A percentile compares a stretch with the other conserved stretches of the same genome.
Evolutionary conservation across 2,329 filamentous ascomycete species (phyloP).

Genomic region (Trichoderma koningiopsis): DNA sequence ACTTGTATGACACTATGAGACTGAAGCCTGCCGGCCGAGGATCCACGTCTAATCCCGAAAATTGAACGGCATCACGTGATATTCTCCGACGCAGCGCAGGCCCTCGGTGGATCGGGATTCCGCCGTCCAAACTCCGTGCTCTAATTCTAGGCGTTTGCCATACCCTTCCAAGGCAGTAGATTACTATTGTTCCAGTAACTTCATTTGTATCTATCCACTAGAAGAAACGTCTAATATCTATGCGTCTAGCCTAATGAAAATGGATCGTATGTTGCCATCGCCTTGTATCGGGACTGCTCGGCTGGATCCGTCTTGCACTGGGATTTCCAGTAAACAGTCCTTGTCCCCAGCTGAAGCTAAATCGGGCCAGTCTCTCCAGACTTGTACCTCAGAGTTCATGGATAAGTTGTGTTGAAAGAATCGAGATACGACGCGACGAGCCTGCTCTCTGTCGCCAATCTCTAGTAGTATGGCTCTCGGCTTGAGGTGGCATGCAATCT

Average conservation of each 20-base stretch:
- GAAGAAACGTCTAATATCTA: not conserved
- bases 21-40: slow-evolving; percentile 25
- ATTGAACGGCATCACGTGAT: slow-evolving; percentile 38
- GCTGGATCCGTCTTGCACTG: slow-evolving; percentile 16
- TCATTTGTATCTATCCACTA: not conserved
- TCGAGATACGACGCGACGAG: slow-evolving; percentile 60
- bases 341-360: slow-evolving; percentile 37
- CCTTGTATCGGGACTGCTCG: slow-evolving; percentile 46
- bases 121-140: not conserved
- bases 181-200: not conserved
- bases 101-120: slow-evolving; percentile 19
- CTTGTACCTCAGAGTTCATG: slow-evolving; percentile 52
- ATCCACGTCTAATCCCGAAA: slow-evolving; percentile 34
- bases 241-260: slow-evolving; percentile 34
- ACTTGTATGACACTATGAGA: slow-evolving; percentile 27
- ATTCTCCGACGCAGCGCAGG: slow-evolving; percentile 4
- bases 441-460: slow-evolving; percentile 70
- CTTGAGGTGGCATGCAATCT: slow-evolving; percentile 51
- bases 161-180: not conserved
- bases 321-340: slow-evolving; percentile 32
- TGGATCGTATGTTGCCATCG: slow-evolving; percentile 51
- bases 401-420: slow-evolving; percentile 39
- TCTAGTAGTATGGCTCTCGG: slow-evolving; percentile 67
- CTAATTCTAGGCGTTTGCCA: not conserved
- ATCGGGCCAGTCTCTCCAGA: slow-evolving; percentile 73